Evolutionary conservation across 306 rosid species (phyloP).

Genomic region (Corylus americana): DNA sequence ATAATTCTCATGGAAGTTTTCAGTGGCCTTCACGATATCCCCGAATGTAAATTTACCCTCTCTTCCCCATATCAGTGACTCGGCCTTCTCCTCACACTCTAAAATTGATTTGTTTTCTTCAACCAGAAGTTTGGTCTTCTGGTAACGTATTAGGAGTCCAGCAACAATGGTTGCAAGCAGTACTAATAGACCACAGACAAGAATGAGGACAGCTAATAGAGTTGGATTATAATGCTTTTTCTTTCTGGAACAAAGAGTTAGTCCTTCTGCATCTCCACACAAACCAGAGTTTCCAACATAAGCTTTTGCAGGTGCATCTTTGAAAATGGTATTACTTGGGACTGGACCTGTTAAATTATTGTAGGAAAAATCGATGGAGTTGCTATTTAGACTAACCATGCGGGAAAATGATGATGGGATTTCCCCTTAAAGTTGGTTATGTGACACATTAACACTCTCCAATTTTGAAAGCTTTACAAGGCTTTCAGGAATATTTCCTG

Average conservation of each 20-base stretch:
- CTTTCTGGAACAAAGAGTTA: constrained; percentile 31
- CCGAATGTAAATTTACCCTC: constrained; percentile 44
- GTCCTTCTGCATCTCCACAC: constrained; percentile 49
- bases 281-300: constrained; percentile 53
- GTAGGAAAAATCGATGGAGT: constrained; percentile 54
- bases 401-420: constrained; percentile 43
- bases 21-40: constrained; percentile 53
- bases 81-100: neutral
- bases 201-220: constrained; percentile 47
- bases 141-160: constrained; percentile 12
- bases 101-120: constrained; percentile 35
- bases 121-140: constrained; percentile 13
- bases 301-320: constrained; percentile 34
- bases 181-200: constrained; percentile 36
- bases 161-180: constrained; percentile 22
- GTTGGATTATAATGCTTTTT: constrained; percentile 31
- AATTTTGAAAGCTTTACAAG: constrained; percentile 1
- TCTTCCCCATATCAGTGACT: constrained; percentile 37
- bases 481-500: no score
- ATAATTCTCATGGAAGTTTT: constrained; percentile 51
- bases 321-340: constrained; percentile 43
- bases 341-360: constrained; percentile 57
- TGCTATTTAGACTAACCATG: constrained; percentile 41
- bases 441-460: constrained; percentile 42
- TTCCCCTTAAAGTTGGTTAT: constrained; percentile 52